These are phyloP conservation scores for Saccharum hybrid DNA, from an alignment of 202 grass and related monocot genomes.

Conservation along the genomic window DNA sequence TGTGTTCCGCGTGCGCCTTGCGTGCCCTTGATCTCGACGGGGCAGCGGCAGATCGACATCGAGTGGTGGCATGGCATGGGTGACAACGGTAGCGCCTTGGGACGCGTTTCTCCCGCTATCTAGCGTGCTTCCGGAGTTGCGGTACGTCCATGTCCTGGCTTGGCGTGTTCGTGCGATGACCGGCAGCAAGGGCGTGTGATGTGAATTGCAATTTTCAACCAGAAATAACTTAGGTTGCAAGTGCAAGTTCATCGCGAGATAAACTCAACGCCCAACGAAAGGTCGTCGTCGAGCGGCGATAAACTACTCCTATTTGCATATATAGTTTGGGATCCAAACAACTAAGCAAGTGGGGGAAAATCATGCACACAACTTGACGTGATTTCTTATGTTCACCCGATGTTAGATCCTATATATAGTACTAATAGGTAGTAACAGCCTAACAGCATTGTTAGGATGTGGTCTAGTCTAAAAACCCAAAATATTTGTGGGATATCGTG, in stretches of 20 bases:
- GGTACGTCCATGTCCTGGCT: not conserved
- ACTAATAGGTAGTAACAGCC: not conserved
- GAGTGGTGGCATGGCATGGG: not conserved
- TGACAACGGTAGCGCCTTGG: not conserved
- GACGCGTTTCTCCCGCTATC: not conserved
- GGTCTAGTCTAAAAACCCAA: not conserved
- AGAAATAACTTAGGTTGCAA: not conserved
- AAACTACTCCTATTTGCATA: not conserved
- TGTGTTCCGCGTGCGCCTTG: not conserved
- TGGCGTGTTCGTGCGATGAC: not conserved
- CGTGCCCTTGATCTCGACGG: not conserved
- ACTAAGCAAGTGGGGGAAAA: not conserved
- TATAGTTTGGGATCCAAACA: not conserved
- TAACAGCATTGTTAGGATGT: not conserved
- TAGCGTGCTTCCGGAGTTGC: not conserved
- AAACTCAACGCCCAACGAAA: not conserved
- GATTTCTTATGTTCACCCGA: not conserved
- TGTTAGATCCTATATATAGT: not conserved
- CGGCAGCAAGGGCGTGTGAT: not conserved
- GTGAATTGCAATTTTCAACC: not conserved
- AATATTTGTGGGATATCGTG: not conserved
- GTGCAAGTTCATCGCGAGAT: not conserved
- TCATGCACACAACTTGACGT: not conserved
- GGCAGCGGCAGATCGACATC: not conserved
- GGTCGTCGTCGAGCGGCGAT: not conserved